phyloP scores from a whole-genome alignment of 192 early-diverging fungal species.

The Ambispora gerdemannii region DNA sequence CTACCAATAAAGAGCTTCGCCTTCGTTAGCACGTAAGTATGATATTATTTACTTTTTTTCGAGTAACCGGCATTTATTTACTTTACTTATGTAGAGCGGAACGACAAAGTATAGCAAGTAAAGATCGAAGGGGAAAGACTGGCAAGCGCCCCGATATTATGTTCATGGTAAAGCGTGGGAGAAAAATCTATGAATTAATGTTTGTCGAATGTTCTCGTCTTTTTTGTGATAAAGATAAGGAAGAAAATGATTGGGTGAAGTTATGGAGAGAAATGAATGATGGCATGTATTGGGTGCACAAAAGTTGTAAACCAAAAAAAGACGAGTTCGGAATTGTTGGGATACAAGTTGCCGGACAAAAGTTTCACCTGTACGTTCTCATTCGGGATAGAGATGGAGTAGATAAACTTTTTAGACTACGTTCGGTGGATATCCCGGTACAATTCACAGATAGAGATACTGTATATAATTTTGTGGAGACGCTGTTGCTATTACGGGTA shows the following conservation, averaged over 20 bases:
- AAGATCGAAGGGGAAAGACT: neutral
- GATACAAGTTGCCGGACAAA: conserved; percentile 9
- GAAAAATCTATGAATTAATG: conserved; percentile 19
- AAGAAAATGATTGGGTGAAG: conserved; percentile 11
- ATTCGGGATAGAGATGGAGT: too few relatives aligned
- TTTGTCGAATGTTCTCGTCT: conserved; percentile 10
- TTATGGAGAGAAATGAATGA: conserved; percentile 20
- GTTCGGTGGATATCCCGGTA: too few relatives aligned
- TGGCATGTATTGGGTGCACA: neutral
- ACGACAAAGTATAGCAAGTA: conserved; percentile 13
- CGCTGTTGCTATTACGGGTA: too few relatives aligned
- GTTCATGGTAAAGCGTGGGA: neutral
- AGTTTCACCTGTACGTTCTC: too few relatives aligned
- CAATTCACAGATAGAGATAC: too few relatives aligned
- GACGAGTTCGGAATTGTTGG: conserved; percentile 19
- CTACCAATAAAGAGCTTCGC: neutral
- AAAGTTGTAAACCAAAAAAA: conserved; percentile 10
- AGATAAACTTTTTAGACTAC: too few relatives aligned
- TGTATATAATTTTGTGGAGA: too few relatives aligned
- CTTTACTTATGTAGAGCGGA: too few relatives aligned
- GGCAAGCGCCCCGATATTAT: conserved; percentile 14
- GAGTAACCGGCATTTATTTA: too few relatives aligned
- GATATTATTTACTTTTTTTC: too few relatives aligned
- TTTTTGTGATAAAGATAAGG: neutral
- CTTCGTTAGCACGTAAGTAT: neutral